phyloP scores from a whole-genome alignment of 2,329 filamentous ascomycete species.

The Mycosphaerella sp. region DNA sequence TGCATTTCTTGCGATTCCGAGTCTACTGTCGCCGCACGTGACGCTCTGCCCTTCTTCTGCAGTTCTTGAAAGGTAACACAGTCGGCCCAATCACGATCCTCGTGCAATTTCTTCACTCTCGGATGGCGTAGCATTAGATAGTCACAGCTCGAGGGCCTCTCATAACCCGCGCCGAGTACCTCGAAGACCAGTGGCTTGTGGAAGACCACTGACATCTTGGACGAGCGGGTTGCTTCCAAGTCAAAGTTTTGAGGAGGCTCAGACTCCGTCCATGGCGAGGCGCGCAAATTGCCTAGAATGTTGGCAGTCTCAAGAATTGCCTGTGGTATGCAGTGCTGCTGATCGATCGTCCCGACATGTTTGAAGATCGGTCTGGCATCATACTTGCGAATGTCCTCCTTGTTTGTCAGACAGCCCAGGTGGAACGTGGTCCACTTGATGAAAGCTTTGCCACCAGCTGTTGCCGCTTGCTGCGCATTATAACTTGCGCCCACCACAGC shows the following conservation, averaged over 20 bases:
- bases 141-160: constrained; percentile 59
- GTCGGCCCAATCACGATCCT: constrained; percentile 64
- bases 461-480: constrained; percentile 55
- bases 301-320: constrained; percentile 41
- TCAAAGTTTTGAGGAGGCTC: constrained; percentile 22
- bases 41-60: constrained; percentile 57
- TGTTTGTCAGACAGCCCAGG: constrained; percentile 68
- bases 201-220: constrained; percentile 51
- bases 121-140: constrained; percentile 76
- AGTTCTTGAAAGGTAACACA: constrained; percentile 63
- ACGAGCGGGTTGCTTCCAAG: constrained; percentile 12
- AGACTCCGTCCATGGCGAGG: constrained; percentile 27
- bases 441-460: constrained; percentile 43
- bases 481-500: constrained; percentile 70
- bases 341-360: constrained; percentile 53
- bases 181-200: constrained; percentile 69
- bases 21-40: constrained; percentile 45
- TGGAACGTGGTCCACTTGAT: constrained; percentile 71
- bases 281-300: constrained; percentile 35
- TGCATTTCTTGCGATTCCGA: constrained; percentile 56
- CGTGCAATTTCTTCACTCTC: constrained; percentile 67
- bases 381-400: constrained; percentile 49
- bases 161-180: constrained; percentile 71
- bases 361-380: constrained; percentile 54
- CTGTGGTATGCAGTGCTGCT: constrained; percentile 42